These are phyloP conservation scores for Suhomyces atakaporum DNA, from an alignment of 1,139 yeast species.

Conservation along the genomic window DNA sequence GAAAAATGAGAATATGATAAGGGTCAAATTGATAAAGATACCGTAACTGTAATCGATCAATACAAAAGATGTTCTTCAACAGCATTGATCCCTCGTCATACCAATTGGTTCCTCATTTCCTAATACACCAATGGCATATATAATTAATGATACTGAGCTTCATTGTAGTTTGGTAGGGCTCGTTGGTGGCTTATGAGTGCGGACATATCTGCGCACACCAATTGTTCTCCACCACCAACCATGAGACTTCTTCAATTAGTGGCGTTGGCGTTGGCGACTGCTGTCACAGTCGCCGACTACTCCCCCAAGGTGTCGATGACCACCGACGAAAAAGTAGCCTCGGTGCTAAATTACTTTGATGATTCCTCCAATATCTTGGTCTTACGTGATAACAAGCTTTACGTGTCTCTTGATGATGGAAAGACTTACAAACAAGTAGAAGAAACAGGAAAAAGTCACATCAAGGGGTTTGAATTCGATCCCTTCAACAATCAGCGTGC, in stretches of 20 bases:
- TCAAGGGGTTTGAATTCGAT: constrained; percentile 42
- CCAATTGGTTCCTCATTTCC: too few relatives aligned
- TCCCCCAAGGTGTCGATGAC: constrained; percentile 16
- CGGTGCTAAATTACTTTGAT: constrained; percentile 48
- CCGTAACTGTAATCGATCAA: too few relatives aligned
- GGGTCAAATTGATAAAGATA: too few relatives aligned
- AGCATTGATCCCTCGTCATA: too few relatives aligned
- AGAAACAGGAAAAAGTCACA: constrained; percentile 27
- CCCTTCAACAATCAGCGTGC: constrained; percentile 51
- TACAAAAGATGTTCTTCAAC: too few relatives aligned
- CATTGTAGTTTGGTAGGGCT: too few relatives aligned
- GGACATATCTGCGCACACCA: too few relatives aligned
- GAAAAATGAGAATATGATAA: too few relatives aligned
- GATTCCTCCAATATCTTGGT: constrained; percentile 54
- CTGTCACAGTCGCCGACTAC: constrained; percentile 9
- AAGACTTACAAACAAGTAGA: constrained; percentile 47
- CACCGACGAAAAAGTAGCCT: constrained; percentile 13
- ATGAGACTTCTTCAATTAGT: constrained; percentile 1
- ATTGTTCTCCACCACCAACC: neutral
- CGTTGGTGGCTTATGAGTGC: too few relatives aligned
- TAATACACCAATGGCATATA: too few relatives aligned
- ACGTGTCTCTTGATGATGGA: constrained; percentile 61
- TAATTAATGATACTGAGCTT: too few relatives aligned
- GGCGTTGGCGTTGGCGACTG: constrained; percentile 1
- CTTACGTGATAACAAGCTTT: constrained; percentile 29